Evolutionary conservation across 2,329 filamentous ascomycete genomes (phyloP).

Genomic region (Pseudogymnoascus verrucosus): DNA sequence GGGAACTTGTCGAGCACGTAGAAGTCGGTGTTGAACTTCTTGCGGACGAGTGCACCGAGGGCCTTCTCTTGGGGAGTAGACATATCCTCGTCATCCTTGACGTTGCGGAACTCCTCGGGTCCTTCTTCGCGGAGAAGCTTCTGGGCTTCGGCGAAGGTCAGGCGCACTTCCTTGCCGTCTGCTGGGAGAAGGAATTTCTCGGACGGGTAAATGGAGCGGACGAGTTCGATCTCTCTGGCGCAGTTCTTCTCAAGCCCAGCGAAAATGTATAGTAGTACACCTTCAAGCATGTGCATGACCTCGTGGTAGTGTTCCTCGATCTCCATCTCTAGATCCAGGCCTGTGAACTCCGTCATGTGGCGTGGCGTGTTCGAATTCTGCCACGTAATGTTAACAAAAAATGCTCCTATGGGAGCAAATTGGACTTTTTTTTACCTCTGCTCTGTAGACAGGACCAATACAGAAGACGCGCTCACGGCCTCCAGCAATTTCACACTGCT

Average conservation of each 20-base stretch:
- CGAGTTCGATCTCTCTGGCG: constrained; percentile 61
- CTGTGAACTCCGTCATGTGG: constrained; percentile 83
- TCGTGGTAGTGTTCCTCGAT: constrained; percentile 73
- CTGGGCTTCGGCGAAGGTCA: constrained; percentile 73
- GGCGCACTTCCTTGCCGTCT: constrained; percentile 63
- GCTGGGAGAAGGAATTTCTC: constrained; percentile 70
- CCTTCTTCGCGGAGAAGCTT: constrained; percentile 69
- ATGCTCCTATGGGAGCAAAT: too few species aligned
- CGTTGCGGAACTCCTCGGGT: constrained; percentile 55
- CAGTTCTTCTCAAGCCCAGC: constrained; percentile 56
- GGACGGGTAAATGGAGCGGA: constrained; percentile 67
- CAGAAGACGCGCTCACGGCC: constrained; percentile 72
- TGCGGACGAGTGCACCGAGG: constrained; percentile 76
- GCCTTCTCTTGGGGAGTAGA: constrained; percentile 76
- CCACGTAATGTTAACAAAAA: too few species aligned
- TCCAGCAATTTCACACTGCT: constrained; percentile 77
- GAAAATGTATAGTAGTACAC: constrained; percentile 72
- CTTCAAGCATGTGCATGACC: constrained; percentile 63
- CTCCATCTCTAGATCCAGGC: constrained; percentile 85
- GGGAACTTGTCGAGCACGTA: constrained; percentile 97
- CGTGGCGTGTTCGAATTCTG: constrained; percentile 59
- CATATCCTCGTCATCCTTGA: constrained; percentile 72
- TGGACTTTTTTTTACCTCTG: too few species aligned
- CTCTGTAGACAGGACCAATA: constrained; percentile 64
- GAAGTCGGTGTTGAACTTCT: constrained; percentile 92